These are phyloP conservation scores for Suhomyces panamericanus DNA, from an alignment of 1,139 yeast genomes.

Conservation along the genomic window DNA sequence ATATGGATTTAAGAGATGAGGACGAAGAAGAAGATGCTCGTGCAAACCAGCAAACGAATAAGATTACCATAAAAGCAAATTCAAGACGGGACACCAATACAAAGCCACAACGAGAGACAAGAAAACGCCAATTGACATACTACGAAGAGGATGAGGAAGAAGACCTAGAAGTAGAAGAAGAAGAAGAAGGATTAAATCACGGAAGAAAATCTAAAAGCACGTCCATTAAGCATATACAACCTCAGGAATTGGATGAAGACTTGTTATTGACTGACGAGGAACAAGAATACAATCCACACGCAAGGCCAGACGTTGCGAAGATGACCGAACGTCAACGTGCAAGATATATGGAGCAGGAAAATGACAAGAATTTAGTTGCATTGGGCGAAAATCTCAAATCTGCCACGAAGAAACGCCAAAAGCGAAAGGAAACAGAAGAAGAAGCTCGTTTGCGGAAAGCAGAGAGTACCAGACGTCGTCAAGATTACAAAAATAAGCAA, in stretches of 20 bases:
- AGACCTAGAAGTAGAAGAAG: constrained; percentile 25
- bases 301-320: constrained; percentile 49
- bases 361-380: constrained; percentile 21
- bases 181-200: constrained; percentile 10
- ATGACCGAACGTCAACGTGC: constrained; percentile 67
- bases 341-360: constrained; percentile 38
- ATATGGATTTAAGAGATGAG: constrained; percentile 34
- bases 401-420: constrained; percentile 28
- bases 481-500: constrained; percentile 78
- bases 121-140: constrained; percentile 35
- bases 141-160: constrained; percentile 38
- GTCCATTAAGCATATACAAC: constrained; percentile 14
- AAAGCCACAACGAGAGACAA: constrained; percentile 23
- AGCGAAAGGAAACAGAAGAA: constrained; percentile 71
- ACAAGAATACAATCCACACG: constrained; percentile 42
- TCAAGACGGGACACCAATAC: constrained; percentile 12
- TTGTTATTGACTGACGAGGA: constrained; percentile 47
- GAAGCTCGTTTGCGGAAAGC: constrained; percentile 80
- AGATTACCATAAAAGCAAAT: constrained; percentile 17
- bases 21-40: constrained; percentile 18
- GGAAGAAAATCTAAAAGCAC: constrained; percentile 12
- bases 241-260: constrained; percentile 36
- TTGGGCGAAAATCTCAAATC: constrained; percentile 27
- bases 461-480: constrained; percentile 85
- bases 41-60: constrained; percentile 8